Conservation (phyloP, 2,329 filamentous ascomycete genomes). For the Apiospora phragmitis region DNA sequence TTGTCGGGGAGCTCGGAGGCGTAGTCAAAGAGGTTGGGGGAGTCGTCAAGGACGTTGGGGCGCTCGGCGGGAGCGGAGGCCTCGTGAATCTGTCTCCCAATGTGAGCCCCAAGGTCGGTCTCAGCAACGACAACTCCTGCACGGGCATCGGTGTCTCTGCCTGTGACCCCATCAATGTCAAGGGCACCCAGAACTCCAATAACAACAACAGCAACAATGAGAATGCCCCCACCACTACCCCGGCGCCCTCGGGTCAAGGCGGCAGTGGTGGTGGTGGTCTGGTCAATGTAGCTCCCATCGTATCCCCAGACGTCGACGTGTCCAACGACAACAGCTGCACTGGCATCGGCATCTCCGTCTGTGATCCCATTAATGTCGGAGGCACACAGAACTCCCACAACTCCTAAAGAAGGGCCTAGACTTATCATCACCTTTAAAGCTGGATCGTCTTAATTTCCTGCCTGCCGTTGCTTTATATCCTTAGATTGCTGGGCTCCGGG, state of each 20-base stretch:
- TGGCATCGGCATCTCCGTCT: conserved; percentile 25
- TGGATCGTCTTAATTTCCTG: conserved; percentile 11
- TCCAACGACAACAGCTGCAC: conserved; percentile 22
- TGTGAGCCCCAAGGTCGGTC: conserved; percentile 15
- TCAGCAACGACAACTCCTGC: conserved; percentile 20
- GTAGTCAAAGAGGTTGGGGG: background rate
- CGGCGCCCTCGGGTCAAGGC: background rate
- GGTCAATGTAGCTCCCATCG: conserved; percentile 19
- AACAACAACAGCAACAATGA: conserved; percentile 14
- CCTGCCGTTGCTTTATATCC: background rate
- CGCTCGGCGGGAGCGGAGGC: background rate
- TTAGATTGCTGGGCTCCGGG: background rate
- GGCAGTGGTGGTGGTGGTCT: conserved; percentile 13
- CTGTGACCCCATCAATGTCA: conserved; percentile 28
- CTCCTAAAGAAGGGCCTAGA: conserved; percentile 17
- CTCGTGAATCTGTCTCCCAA: conserved; percentile 21
- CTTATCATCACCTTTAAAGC: conserved; percentile 24
- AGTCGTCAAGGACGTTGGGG: background rate
- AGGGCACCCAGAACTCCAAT: conserved; percentile 21
- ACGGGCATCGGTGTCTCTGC: conserved; percentile 24
- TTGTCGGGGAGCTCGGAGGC: background rate
- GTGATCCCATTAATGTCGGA: conserved; percentile 26
- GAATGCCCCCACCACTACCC: background rate
- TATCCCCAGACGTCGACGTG: conserved; percentile 18
- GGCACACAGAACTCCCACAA: conserved; percentile 19